phyloP scores from a whole-genome alignment of 176 grass and related monocot genomes.

The Secale cereale region DNA sequence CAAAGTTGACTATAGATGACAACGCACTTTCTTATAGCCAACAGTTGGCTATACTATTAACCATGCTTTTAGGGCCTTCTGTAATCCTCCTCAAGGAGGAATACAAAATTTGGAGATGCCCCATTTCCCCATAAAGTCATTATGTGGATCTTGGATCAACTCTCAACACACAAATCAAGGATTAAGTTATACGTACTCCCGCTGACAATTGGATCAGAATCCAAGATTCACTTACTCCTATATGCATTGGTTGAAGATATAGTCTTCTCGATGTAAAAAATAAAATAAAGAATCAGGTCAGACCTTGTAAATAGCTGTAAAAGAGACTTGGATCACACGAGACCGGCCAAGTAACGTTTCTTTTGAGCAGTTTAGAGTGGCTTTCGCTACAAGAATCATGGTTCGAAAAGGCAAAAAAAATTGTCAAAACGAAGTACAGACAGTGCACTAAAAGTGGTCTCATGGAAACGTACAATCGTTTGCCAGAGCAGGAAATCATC shows the following conservation, averaged over 20 bases:
- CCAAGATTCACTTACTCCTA: neutral
- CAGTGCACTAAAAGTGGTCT: neutral
- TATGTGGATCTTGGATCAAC: neutral
- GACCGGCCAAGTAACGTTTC: neutral
- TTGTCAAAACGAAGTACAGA: neutral
- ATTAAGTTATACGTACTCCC: neutral
- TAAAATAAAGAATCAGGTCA: neutral
- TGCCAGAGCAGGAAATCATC: neutral
- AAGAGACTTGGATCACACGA: neutral
- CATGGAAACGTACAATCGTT: neutral
- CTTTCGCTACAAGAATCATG: neutral
- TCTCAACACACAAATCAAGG: neutral
- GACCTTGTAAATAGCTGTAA: neutral
- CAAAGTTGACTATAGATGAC: too few species aligned
- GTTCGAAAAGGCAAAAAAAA: neutral
- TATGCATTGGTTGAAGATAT: neutral
- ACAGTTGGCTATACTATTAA: too few species aligned
- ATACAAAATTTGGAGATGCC: neutral
- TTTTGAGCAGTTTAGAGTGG: neutral
- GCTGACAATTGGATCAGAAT: neutral
- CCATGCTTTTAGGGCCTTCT: too few species aligned
- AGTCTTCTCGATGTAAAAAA: neutral
- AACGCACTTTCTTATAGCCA: too few species aligned
- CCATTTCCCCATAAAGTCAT: neutral
- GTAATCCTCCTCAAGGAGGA: neutral